These are phyloP conservation scores for Pichia occidentalis DNA, from an alignment of 805 yeast genomes.

Conservation along the genomic window DNA sequence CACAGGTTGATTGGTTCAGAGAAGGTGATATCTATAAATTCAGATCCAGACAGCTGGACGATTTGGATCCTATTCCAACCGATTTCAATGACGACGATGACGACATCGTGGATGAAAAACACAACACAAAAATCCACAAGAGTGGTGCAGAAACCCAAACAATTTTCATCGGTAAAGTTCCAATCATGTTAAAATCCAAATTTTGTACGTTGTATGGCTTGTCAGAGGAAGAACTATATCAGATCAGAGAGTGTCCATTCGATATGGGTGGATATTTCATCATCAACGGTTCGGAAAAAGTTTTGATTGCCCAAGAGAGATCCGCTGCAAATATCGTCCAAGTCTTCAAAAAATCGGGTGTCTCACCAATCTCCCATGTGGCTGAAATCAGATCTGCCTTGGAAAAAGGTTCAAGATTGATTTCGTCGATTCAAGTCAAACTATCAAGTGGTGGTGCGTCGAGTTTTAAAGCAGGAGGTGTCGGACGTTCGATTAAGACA, in stretches of 20 bases:
- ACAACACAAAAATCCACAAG: conserved; percentile 28
- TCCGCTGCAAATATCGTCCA: conserved; percentile 98
- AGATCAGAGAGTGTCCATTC: conserved; percentile 95
- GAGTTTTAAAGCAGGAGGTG: conserved; percentile 40
- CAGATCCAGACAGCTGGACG: conserved; percentile 25
- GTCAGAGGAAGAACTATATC: conserved; percentile 88
- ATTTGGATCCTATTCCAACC: conserved; percentile 25
- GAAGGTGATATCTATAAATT: conserved; percentile 42
- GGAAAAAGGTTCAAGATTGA: conserved; percentile 94
- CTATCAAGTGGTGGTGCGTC: conserved; percentile 49
- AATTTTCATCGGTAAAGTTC: conserved; percentile 89
- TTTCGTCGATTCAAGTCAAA: conserved; percentile 90
- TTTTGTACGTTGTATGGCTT: conserved; percentile 89
- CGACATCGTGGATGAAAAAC: conserved; percentile 45
- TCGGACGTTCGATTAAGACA: conserved; percentile 84
- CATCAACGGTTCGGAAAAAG: conserved; percentile 97
- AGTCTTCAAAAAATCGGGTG: conserved; percentile 96
- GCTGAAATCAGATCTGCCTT: conserved; percentile 96
- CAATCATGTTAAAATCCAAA: conserved; percentile 95
- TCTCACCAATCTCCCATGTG: conserved; percentile 90
- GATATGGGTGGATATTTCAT: conserved; percentile 99
- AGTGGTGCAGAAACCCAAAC: conserved; percentile 33
- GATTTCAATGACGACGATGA: conserved; percentile 55
- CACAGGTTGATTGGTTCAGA: conserved; percentile 55
- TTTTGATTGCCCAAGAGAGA: conserved; percentile 96